Evolutionary conservation across 2,329 filamentous ascomycete species (phyloP), one percentile per base, ranked within the genome.

Genomic region (Capronia coronata): DNA sequence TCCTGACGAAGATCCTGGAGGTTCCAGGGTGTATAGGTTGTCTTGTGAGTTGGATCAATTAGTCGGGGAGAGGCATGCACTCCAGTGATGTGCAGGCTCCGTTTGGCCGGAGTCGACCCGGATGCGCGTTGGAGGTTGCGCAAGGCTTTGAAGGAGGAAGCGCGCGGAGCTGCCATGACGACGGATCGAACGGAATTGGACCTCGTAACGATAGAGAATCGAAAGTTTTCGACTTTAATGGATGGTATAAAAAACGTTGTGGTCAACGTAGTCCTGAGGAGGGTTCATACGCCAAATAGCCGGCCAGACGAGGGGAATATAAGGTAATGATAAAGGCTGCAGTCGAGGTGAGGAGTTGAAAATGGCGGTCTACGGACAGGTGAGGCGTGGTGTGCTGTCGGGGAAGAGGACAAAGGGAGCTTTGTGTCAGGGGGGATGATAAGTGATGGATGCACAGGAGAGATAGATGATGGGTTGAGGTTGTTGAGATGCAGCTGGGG

Each of bases 71-170:
- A 79, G 43, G 77, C 78, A 22, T 78, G 71, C 32, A 75, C 74
- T 47, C 78, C 78, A 29, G 79, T 82, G 69, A 82, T 80, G 67
- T 78, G 76, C 43, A 82, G 72, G 49, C 66, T 64, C 58, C 79
- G 78, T 59, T 68, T 69, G 50, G 65, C 55, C 19, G 69, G 63
- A 19, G 61, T 59, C 38, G 64, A 59, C 7, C 58, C 59, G 47
- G 62, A 61, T 4, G 68, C 38, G 32, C 51, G 51, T 25, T 56
- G 67, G 18, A 73, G 65, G 55, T 66, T 61, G 58, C 70, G 69
- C 29, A 74, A 62, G 52, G 68, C 70, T 54, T 70, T 71, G 47
- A 74, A 60, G 11, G 71, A 72, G 25, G 66, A 65, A 35, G 70
- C 69, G 52, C 68, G 68, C 52, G 70, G 64, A 62, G 70, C 71